Base-by-base conservation (phyloP, 805 yeast species). In the Suhomyces sp. region DNA sequence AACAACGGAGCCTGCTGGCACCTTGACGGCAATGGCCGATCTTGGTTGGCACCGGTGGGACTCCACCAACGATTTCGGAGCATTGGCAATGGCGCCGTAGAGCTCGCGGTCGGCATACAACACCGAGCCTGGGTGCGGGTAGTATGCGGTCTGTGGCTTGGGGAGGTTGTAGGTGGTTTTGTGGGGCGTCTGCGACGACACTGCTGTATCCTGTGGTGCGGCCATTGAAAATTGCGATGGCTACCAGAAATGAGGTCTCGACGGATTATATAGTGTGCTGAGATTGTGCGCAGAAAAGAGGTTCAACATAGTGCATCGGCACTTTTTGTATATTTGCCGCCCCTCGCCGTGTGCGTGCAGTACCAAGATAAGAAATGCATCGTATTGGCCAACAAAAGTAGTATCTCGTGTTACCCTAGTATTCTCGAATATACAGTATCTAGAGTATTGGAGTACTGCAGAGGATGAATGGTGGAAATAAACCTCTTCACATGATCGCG, bases 21-120 rank as follows among this genome's bases (percentile, higher is more conserved):
- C 82, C 55, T 79, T 79, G 72, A 85, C 82, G 0, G 88, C 86
- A 46, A 78, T 72, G 3, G 85, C 90, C 1, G 84, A 73, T 57
- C 88, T 70, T 38, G 84, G 82, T 22, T 81, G 77, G 53, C 83
- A 76, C 4, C 68, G 61, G 53, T 79, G 71, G 6, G 69, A 62
- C 41, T 79, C 73, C 22, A 75, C 70, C 47, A 76, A 62, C 26
- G 78, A 73, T 56, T 82, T 75, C 15, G 72, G 63, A 5, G 80
- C 76, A 2, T 64, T 56, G 44, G 80, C 81, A 47, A 83, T 76
- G 6, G 65, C 58, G 44, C 70, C 66, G 62, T 84, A 83, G 36
- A 83, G 66, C 10, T 66, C 66, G 51, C 75, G 72, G 67, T 84
- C 72, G 8, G 83, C 85, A 51, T 75, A 79, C 29, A 84, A 63